Evolutionary conservation across 2,329 filamentous ascomycete genomes (phyloP).

Genomic region (Elsinoe arachidis): DNA sequence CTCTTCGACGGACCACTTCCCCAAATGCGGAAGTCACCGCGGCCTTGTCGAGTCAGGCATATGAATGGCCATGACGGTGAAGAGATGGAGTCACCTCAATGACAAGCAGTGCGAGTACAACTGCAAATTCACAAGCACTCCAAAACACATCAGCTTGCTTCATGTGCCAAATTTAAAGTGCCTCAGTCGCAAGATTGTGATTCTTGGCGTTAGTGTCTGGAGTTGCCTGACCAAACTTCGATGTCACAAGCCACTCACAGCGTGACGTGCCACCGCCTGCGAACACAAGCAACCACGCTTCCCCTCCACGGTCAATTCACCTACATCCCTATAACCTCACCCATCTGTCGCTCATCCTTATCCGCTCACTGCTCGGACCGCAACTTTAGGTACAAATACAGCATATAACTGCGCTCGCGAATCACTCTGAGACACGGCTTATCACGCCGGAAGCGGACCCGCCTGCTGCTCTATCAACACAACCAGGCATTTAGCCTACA

Average conservation of each 20-base stretch:
- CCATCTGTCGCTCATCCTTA: neutral
- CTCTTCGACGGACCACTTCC: neutral
- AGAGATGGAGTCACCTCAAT: neutral
- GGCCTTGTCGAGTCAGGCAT: neutral
- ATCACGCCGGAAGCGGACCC: constrained; percentile 8
- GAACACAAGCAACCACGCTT: neutral
- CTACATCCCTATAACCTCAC: neutral
- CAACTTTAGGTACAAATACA: too few species aligned
- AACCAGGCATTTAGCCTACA: neutral
- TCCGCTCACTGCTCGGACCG: neutral
- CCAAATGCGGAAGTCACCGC: neutral
- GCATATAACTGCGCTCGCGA: neutral
- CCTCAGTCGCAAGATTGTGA: neutral
- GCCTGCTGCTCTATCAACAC: constrained; percentile 10
- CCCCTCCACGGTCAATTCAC: neutral
- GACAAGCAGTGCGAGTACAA: too few species aligned
- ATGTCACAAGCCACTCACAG: constrained; percentile 12
- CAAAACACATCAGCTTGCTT: too few species aligned
- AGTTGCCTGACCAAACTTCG: constrained; percentile 7
- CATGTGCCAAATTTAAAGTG: neutral
- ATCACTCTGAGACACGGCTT: constrained; percentile 10
- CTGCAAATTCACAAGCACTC: too few species aligned
- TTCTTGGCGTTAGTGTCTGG: neutral
- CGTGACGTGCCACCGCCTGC: constrained; percentile 12
- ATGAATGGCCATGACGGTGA: neutral